phyloP scores from a whole-genome alignment of 2,329 filamentous ascomycete species.

The Aspergillus candidus region DNA sequence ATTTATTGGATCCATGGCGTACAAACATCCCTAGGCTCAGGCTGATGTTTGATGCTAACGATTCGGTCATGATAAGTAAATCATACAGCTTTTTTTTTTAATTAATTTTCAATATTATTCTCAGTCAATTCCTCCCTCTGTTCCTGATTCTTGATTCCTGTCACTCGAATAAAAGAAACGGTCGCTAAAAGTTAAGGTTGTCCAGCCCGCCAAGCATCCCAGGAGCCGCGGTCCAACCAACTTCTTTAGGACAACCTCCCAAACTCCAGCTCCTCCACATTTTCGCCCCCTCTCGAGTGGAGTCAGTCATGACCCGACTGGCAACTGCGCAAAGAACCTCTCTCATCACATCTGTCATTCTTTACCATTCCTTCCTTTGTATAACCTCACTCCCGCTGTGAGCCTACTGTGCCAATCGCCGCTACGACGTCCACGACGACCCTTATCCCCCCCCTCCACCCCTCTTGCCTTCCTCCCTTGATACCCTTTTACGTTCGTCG shows the following conservation, averaged over 20 bases:
- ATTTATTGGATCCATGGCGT: no score
- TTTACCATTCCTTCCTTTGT: conserved; percentile 3
- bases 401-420: no score
- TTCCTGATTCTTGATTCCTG: conserved; percentile 1
- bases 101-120: not conserved
- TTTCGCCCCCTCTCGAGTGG: conserved; percentile 2
- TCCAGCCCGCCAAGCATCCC: conserved; percentile 8
- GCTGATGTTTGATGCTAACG: no score
- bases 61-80: no score
- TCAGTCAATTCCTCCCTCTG: not conserved
- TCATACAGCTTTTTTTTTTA: not conserved
- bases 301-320: conserved; percentile 12
- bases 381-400: not conserved
- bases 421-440: no score
- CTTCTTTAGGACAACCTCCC: conserved; percentile 2
- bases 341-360: conserved; percentile 2
- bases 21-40: no score
- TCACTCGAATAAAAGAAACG: no score
- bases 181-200: not conserved
- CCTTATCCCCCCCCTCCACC: not conserved
- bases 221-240: conserved; percentile 8
- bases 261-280: conserved; percentile 12
- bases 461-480: not conserved
- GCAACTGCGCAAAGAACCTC: conserved; percentile 1
- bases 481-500: no score